Percentiles rank a stretch among this genome's conserved stretches.
These are phyloP conservation scores for Ordospora colligata DNA, from an alignment of 371 early-diverging fungal species.

Conservation along the genomic window DNA sequence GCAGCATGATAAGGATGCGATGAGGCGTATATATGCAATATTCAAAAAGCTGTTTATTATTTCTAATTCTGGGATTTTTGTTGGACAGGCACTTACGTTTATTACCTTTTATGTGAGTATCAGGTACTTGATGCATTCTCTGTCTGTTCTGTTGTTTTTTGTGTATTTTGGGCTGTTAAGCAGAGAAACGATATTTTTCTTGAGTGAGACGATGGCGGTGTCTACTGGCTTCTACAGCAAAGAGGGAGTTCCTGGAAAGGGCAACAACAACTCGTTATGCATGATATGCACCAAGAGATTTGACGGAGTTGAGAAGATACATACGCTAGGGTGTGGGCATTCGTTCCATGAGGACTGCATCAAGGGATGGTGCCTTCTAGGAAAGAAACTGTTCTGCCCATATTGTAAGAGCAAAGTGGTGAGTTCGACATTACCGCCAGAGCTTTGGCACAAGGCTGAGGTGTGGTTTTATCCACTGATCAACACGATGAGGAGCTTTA, in stretches of 20 bases:
- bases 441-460: slow-evolving; percentile 57
- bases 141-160: slow-evolving; percentile 36
- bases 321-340: slow-evolving; percentile 58
- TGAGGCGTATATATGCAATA: slow-evolving; percentile 27
- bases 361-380: slow-evolving; percentile 80
- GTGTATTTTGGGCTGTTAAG: slow-evolving; percentile 58
- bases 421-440: slow-evolving; percentile 27
- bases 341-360: slow-evolving; percentile 74
- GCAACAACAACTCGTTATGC: slow-evolving; percentile 34
- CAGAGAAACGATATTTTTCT: slow-evolving; percentile 50
- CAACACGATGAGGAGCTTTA: slow-evolving; percentile 51
- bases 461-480: slow-evolving; percentile 53
- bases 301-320: slow-evolving; percentile 33
- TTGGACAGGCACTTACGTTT: slow-evolving; percentile 9
- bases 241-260: slow-evolving; percentile 42
- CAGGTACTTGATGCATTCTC: background rate
- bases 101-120: slow-evolving; percentile 7
- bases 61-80: slow-evolving; percentile 28
- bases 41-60: slow-evolving; percentile 44
- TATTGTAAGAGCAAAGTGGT: slow-evolving; percentile 67
- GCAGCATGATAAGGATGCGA: slow-evolving; percentile 22
- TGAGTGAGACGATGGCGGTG: slow-evolving; percentile 49
- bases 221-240: slow-evolving; percentile 51
- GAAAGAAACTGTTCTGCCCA: slow-evolving; percentile 83
- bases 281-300: slow-evolving; percentile 46